Evolutionary conservation across 2,329 filamentous ascomycete genomes (phyloP), one percentile per base, ranked within the genome.

Genomic region (Aspergillus phoenicis): DNA sequence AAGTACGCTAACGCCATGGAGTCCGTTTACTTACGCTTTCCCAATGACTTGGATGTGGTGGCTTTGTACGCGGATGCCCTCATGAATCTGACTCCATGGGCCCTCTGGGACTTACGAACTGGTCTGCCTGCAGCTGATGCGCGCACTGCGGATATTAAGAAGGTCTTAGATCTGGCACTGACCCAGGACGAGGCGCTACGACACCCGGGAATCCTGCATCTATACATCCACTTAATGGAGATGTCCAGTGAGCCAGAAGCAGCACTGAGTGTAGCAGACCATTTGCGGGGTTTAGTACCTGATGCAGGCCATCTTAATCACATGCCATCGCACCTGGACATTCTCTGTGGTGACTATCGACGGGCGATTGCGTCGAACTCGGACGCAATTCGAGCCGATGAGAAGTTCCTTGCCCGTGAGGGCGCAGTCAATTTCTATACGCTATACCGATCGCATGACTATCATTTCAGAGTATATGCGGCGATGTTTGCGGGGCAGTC

Each of bases 201-300:
- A 6, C 91, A 95, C 68, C 87, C 90, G 0, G 90, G 90, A 0
- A 74, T 93, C 0, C 78, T 92, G 5, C 90, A 93, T 72, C 76
- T 91, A 33, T 93, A 93, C 72, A 90, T 92, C 41, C 89, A 92
- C 67, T 82, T 91, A 3, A 89, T 91, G 81, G 90, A 93, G 70
- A 91, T 91, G 89, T 91, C 89, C 0, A 77, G 80, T 0, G 82
- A 79, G 0, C 89, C 89, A 0, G 89, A 91, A 71, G 71, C 76
- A 1, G 90, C 87, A 1, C 72, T 91, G 15, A 77, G 83, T 0
- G 80, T 83, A 0, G 89, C 88, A 5, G 83, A 91, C 67, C 76
- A 70, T 22, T 80, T 92, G 10, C 85, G 89, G 22, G 81, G 80
- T 8, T 81, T 91, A 2, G 84, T 89, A 0, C 89, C 89, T 0